Percentiles rank a stretch among this genome's conserved stretches.
phyloP scores from a whole-genome alignment of 495 filamentous ascomycete genomes.

The Talaromyces trachyspermus region DNA sequence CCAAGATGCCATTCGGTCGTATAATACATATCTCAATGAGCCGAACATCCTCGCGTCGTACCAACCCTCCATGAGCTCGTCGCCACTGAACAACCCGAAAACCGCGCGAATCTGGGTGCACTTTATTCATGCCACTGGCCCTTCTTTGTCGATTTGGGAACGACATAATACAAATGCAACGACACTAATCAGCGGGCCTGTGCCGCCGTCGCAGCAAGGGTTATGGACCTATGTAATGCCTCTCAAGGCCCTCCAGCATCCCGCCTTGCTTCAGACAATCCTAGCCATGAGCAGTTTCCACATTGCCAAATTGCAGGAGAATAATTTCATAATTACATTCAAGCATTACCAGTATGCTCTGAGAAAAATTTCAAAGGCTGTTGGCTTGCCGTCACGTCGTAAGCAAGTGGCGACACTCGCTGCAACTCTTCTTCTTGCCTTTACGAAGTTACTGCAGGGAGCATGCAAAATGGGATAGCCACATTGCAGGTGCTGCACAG shows the following conservation, averaged over 20 bases:
- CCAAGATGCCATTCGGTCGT: constrained; percentile 47
- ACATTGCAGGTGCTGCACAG: constrained; percentile 76
- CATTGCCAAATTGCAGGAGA: constrained; percentile 72
- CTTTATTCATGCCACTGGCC: constrained; percentile 85
- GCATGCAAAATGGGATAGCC: constrained; percentile 91
- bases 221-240: constrained; percentile 88
- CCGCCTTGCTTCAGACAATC: constrained; percentile 82
- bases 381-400: constrained; percentile 64
- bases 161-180: constrained; percentile 73
- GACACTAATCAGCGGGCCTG: constrained; percentile 56
- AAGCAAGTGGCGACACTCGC: constrained; percentile 75
- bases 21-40: constrained; percentile 59
- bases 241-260: constrained; percentile 74
- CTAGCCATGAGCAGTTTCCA: constrained; percentile 83
- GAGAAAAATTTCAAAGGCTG: constrained; percentile 64
- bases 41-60: constrained; percentile 73
- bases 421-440: constrained; percentile 79
- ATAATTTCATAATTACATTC: constrained; percentile 66
- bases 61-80: constrained; percentile 61
- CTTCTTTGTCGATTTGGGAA: constrained; percentile 82
- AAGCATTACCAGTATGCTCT: constrained; percentile 90
- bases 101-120: constrained; percentile 87
- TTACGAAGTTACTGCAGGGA: constrained; percentile 92
- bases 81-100: constrained; percentile 73
- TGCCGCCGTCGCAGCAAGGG: constrained; percentile 63